Percentiles rank a stretch among this genome's conserved stretches.
phyloP scores from a whole-genome alignment of 2,329 filamentous ascomycete species.

The Pyricularia sp. region DNA sequence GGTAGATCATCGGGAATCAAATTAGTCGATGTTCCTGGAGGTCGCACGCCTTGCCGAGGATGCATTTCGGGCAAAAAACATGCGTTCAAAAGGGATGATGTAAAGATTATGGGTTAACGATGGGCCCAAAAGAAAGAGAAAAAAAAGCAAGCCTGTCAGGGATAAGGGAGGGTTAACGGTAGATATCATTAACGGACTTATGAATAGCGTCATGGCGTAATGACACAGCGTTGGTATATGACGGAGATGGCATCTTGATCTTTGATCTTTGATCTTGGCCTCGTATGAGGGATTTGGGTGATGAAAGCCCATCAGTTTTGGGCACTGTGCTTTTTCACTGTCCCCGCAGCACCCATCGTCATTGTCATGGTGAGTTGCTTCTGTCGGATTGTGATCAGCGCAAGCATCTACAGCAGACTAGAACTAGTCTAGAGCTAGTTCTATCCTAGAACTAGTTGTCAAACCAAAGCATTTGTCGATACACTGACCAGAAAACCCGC shows the following conservation, averaged over 20 bases:
- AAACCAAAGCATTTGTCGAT: neutral
- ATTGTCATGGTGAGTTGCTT: neutral
- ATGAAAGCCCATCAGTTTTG: neutral
- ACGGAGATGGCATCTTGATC: neutral
- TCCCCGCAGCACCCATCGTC: neutral
- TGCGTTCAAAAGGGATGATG: neutral
- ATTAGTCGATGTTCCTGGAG: neutral
- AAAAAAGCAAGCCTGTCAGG: neutral
- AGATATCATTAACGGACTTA: neutral
- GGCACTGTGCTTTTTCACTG: neutral
- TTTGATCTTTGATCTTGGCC: too few species aligned
- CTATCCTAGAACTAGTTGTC: too few species aligned
- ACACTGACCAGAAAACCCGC: neutral
- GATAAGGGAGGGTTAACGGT: neutral
- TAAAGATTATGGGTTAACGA: neutral
- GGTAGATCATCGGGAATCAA: neutral
- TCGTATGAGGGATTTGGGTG: too few species aligned
- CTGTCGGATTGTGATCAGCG: neutral
- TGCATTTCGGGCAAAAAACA: neutral
- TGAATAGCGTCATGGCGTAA: neutral
- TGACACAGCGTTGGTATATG: neutral
- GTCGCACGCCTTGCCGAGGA: neutral
- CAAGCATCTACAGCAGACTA: too few species aligned
- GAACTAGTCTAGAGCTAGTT: too few species aligned
- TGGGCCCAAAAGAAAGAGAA: neutral